phyloP scores from a whole-genome alignment of 177 flowering plant genomes.

The Vitis hybrid region DNA sequence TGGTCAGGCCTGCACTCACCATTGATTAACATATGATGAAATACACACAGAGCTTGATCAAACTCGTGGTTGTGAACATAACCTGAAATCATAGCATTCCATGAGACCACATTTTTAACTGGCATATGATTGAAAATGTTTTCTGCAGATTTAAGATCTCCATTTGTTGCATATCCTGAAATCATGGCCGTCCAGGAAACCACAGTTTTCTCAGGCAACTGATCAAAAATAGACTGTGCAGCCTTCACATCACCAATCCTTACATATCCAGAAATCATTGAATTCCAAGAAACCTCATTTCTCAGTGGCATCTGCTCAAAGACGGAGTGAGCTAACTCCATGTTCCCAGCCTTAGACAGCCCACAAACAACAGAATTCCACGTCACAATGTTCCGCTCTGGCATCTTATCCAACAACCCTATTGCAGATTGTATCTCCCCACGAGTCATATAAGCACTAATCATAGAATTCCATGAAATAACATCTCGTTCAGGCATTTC shows the following conservation, averaged over 20 bases:
- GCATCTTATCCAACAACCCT: slow-evolving; percentile 45
- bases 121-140: slow-evolving; percentile 41
- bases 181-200: slow-evolving; percentile 54
- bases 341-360: slow-evolving; percentile 34
- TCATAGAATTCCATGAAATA: slow-evolving; percentile 53
- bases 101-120: slow-evolving; percentile 38
- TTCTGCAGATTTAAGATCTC: slow-evolving; percentile 36
- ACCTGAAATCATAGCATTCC: slow-evolving; percentile 64
- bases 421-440: slow-evolving; percentile 33
- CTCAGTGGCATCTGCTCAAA: slow-evolving; percentile 42
- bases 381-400: slow-evolving; percentile 43
- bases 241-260: slow-evolving; percentile 27
- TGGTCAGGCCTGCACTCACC: slow-evolving; percentile 45
- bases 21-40: slow-evolving; percentile 34
- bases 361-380: slow-evolving; percentile 53
- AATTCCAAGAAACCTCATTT: slow-evolving; percentile 45
- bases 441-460: slow-evolving; percentile 32
- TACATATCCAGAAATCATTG: slow-evolving; percentile 43
- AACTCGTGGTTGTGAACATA: slow-evolving; percentile 39
- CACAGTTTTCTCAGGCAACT: slow-evolving; percentile 42
- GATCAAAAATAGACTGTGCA: slow-evolving; percentile 33
- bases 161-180: slow-evolving; percentile 38
- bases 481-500: slow-evolving; percentile 52
- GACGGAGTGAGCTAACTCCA: slow-evolving; percentile 33
- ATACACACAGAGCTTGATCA: slow-evolving; percentile 39